These are phyloP conservation scores for Aureobasidium sp. DNA, from an alignment of 2,329 filamentous ascomycete species.

Conservation along the genomic window DNA sequence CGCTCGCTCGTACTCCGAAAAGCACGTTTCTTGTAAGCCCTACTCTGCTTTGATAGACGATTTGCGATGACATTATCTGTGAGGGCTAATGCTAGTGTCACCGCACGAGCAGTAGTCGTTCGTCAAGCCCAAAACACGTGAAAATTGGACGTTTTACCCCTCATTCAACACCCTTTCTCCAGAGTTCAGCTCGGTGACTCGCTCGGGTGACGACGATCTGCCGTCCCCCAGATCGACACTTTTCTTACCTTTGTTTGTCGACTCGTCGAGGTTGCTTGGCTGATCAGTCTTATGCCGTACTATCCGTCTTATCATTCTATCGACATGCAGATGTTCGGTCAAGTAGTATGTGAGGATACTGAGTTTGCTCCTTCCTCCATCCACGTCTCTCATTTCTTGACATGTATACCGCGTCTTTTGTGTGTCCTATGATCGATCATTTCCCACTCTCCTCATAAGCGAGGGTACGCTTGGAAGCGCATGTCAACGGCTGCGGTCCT, in stretches of 20 bases:
- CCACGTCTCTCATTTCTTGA: not conserved
- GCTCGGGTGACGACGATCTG: conserved; percentile 5
- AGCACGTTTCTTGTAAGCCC: not conserved
- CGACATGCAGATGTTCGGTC: not conserved
- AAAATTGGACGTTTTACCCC: not conserved
- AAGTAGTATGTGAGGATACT: not conserved
- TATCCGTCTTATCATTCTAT: not conserved
- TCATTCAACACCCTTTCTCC: not conserved
- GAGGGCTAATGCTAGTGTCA: not conserved
- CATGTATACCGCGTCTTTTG: not conserved
- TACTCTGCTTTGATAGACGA: not conserved
- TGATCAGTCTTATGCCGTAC: not conserved
- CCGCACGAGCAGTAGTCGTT: not conserved
- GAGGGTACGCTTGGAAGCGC: not conserved
- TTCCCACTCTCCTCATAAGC: not conserved
- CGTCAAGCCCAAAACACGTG: not conserved
- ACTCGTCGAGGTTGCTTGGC: not conserved
- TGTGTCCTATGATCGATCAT: not conserved
- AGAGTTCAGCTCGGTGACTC: conserved; percentile 1
- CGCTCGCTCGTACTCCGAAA: not conserved
- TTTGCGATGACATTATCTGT: not conserved
- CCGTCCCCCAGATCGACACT: conserved; percentile 2
- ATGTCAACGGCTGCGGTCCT: not conserved
- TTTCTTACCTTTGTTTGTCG: not conserved
- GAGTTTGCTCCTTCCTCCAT: not conserved